These are phyloP conservation scores for Penicillium expansum DNA, from an alignment of 2,329 filamentous ascomycete species.

Conservation along the genomic window DNA sequence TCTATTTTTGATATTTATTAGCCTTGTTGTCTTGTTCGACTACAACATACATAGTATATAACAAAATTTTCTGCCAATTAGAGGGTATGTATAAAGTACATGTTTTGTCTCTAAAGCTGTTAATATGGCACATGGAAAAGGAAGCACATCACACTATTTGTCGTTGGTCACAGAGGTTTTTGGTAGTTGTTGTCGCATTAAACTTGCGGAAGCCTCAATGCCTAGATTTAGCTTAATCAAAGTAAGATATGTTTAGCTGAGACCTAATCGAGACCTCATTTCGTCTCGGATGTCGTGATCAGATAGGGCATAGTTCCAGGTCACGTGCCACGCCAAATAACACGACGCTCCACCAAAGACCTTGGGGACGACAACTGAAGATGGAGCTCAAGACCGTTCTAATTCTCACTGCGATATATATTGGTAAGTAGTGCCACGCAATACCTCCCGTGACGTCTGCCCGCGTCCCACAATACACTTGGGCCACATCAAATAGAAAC, in stretches of 20 bases:
- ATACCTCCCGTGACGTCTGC: background rate
- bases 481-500: background rate
- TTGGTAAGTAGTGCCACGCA: conserved; percentile 15
- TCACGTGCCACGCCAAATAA: conserved; percentile 7
- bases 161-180: background rate
- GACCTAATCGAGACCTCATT: background rate
- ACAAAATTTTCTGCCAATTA: accelerated
- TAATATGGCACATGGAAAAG: background rate
- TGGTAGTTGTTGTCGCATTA: background rate
- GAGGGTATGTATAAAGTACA: background rate
- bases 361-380: conserved; percentile 11
- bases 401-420: conserved; percentile 19
- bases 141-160: background rate
- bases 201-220: background rate
- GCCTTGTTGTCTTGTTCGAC: background rate
- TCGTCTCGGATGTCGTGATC: background rate
- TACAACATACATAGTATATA: background rate
- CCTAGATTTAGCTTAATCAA: background rate
- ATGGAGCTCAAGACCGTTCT: conserved; percentile 24
- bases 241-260: background rate
- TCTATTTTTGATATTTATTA: background rate
- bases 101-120: background rate
- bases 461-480: background rate
- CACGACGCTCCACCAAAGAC: conserved; percentile 9
- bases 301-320: conserved; percentile 6